A percentile compares a stretch with the other conserved stretches of the same genome.
phyloP scores from a whole-genome alignment of 768 basidiomycete genomes.

The Lepiota venenata region DNA sequence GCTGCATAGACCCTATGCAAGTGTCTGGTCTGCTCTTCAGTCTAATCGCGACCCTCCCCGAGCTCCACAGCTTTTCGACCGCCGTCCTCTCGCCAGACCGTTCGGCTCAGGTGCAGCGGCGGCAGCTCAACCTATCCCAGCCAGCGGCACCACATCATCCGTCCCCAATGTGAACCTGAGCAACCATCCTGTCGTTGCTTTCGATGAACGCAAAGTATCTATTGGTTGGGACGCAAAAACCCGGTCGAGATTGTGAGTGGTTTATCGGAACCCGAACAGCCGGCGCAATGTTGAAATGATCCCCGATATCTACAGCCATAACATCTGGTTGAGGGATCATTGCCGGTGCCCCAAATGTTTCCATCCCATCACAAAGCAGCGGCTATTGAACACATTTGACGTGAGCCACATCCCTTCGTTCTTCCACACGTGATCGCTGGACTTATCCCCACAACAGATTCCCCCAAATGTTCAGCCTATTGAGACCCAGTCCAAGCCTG shows the following conservation, averaged over 20 bases:
- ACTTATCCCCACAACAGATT: conserved; percentile 46
- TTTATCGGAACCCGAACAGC: conserved; percentile 10
- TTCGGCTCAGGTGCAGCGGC: conserved; percentile 22
- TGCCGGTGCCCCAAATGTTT: conserved; percentile 88
- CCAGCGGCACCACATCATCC: conserved; percentile 15
- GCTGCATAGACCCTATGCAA: neutral
- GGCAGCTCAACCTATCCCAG: conserved; percentile 9
- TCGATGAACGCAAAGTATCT: conserved; percentile 58
- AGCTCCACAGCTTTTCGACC: neutral
- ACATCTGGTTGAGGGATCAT: conserved; percentile 91
- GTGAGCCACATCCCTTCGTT: conserved; percentile 34
- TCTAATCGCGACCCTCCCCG: neutral
- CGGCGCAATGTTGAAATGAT: neutral
- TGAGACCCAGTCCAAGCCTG: conserved; percentile 46
- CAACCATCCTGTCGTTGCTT: conserved; percentile 50
- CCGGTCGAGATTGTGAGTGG: conserved; percentile 74
- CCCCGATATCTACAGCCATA: conserved; percentile 52
- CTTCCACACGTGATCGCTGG: neutral
- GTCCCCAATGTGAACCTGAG: conserved; percentile 27
- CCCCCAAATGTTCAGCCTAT: conserved; percentile 68
- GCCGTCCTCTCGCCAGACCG: neutral
- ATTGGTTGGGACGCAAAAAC: conserved; percentile 70
- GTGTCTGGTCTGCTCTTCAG: neutral
- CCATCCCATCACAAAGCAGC: conserved; percentile 85
- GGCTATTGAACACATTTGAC: conserved; percentile 83